Conservation (phyloP, 768 basidiomycete genomes). For the Agaricus blazei region DNA sequence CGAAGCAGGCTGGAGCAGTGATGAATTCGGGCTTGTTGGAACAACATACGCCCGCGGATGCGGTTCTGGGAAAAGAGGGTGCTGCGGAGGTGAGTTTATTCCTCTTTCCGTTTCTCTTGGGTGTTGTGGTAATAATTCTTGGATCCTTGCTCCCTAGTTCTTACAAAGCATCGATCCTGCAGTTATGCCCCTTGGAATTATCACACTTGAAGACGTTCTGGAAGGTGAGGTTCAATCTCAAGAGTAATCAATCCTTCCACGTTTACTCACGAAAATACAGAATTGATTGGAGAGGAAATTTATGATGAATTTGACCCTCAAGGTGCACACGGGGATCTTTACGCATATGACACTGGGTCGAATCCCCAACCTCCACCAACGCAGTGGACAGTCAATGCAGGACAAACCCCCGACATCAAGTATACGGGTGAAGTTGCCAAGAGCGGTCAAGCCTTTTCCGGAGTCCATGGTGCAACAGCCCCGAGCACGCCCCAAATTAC, state of each 20-base stretch:
- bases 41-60: slow-evolving; percentile 87
- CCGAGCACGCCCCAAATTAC: background rate
- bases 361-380: background rate
- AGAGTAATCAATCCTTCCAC: background rate
- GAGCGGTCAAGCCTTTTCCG: background rate
- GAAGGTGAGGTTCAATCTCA: slow-evolving; percentile 49
- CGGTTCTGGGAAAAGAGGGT: slow-evolving; percentile 67
- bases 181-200: slow-evolving; percentile 84
- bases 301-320: slow-evolving; percentile 87
- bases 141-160: slow-evolving; percentile 41
- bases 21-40: slow-evolving; percentile 50
- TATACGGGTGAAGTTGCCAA: background rate
- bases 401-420: background rate
- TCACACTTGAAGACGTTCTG: slow-evolving; percentile 89
- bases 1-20: slow-evolving; percentile 35
- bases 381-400: background rate
- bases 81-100: slow-evolving; percentile 61
- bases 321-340: slow-evolving; percentile 54
- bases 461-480: background rate
- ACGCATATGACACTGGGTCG: slow-evolving; percentile 22
- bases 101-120: background rate
- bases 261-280: slow-evolving; percentile 27
- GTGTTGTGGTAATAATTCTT: background rate
- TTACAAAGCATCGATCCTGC: slow-evolving; percentile 78
- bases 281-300: slow-evolving; percentile 90